These are phyloP conservation scores for Aureobasidium mangrovei DNA, from an alignment of 2,329 filamentous ascomycete genomes.

Conservation along the genomic window DNA sequence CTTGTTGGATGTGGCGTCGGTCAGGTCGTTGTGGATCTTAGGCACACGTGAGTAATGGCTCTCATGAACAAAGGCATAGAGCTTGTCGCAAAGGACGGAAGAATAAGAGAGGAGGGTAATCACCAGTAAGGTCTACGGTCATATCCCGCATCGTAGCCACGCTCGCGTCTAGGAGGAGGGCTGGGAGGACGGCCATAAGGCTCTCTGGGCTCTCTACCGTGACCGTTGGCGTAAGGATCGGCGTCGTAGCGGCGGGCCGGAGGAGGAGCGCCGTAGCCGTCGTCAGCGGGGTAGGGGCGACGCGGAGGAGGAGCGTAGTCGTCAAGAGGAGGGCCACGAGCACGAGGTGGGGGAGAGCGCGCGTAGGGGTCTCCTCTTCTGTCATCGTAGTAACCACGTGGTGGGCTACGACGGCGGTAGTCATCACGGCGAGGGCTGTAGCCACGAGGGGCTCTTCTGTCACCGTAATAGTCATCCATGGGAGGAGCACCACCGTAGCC, in stretches of 20 bases:
- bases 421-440: conserved; percentile 78
- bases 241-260: conserved; percentile 47
- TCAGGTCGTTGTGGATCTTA: conserved; percentile 4
- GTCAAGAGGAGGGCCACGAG: conserved; percentile 64
- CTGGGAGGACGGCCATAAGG: conserved; percentile 40
- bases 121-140: conserved; percentile 45
- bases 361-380: conserved; percentile 62
- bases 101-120: conserved; percentile 17
- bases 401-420: conserved; percentile 72
- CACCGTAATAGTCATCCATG: conserved; percentile 61
- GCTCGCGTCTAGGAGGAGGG: conserved; percentile 37
- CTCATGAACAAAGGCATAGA: background rate
- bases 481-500: conserved; percentile 51
- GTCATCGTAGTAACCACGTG: conserved; percentile 80
- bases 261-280: conserved; percentile 53
- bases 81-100: background rate
- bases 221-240: conserved; percentile 53
- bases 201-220: conserved; percentile 38
- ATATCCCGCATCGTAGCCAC: conserved; percentile 32
- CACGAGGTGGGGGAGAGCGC: conserved; percentile 47
- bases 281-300: conserved; percentile 55
- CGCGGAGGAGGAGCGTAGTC: conserved; percentile 60
- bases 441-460: conserved; percentile 70
- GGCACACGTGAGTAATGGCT: conserved; percentile 4
- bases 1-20: background rate